These are phyloP conservation scores for Cyberlindnera bimundalis DNA, from an alignment of 805 yeast species.

Conservation along the genomic window DNA sequence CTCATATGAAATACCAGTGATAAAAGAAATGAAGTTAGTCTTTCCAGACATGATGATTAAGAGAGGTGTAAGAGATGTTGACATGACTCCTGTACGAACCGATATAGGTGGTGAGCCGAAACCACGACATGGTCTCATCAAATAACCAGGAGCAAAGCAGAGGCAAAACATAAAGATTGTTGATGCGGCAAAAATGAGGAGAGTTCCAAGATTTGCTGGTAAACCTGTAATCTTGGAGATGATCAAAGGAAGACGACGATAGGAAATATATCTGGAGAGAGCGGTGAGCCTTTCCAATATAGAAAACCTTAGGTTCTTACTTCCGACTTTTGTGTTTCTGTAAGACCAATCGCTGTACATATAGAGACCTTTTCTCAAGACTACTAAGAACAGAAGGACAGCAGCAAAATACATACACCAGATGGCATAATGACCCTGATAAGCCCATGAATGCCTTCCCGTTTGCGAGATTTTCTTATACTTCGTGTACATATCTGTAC, in stretches of 20 bases:
- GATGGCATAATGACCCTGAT: constrained; percentile 15
- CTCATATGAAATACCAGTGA: constrained; percentile 55
- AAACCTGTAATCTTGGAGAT: constrained; percentile 36
- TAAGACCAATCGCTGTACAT: constrained; percentile 17
- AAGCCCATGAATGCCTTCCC: constrained; percentile 18
- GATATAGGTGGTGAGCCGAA: constrained; percentile 60
- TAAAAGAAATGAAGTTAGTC: constrained; percentile 42
- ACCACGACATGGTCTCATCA: constrained; percentile 48
- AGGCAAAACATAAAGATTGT: constrained; percentile 33
- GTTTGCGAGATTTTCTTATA: constrained; percentile 12
- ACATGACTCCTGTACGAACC: constrained; percentile 48
- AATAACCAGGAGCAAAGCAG: constrained; percentile 43
- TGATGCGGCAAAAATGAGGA: constrained; percentile 32
- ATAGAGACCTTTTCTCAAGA: constrained; percentile 11
- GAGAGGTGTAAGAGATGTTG: constrained; percentile 48
- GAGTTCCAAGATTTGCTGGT: constrained; percentile 35
- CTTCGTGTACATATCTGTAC: constrained; percentile 1
- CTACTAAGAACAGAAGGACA: constrained; percentile 7
- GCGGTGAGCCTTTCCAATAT: constrained; percentile 27
- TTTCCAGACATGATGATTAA: constrained; percentile 50
- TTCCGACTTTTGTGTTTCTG: constrained; percentile 17
- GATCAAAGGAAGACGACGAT: constrained; percentile 31
- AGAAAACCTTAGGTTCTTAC: not conserved
- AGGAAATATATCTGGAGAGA: constrained; percentile 30
- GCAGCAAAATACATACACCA: constrained; percentile 20